These are phyloP conservation scores for Pelargonium nanum DNA, from an alignment of 345 rosid genomes.

Conservation along the genomic window DNA sequence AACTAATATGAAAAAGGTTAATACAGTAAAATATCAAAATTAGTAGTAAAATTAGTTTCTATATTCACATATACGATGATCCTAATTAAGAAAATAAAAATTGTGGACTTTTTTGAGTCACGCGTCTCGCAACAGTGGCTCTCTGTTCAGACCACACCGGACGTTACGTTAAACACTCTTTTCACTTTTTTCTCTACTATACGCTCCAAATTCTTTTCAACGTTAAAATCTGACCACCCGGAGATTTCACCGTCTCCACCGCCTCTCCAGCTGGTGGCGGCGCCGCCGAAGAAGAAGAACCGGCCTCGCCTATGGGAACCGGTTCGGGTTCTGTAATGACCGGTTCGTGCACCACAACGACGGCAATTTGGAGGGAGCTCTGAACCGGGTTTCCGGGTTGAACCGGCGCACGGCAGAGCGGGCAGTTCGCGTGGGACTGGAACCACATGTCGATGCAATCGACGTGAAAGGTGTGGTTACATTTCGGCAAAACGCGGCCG, in stretches of 20 bases:
- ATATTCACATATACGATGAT: too few species aligned
- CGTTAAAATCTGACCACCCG: slow-evolving; percentile 23
- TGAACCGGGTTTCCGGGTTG: slow-evolving; percentile 14
- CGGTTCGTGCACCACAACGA: slow-evolving; percentile 2
- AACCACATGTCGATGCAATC: slow-evolving; percentile 90
- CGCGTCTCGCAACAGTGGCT: background rate
- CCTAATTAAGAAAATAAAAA: background rate
- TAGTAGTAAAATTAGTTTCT: too few species aligned
- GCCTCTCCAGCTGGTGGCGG: slow-evolving; percentile 17
- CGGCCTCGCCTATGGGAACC: slow-evolving; percentile 6
- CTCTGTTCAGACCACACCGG: background rate
- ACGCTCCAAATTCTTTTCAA: slow-evolving; percentile 28
- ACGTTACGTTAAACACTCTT: background rate
- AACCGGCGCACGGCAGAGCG: slow-evolving; percentile 70
- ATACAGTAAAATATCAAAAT: too few species aligned
- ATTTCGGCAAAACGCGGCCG: slow-evolving; percentile 55
- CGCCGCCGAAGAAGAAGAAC: slow-evolving; percentile 20
- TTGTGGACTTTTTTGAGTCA: background rate
- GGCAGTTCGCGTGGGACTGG: slow-evolving; percentile 59
- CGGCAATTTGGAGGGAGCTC: slow-evolving; percentile 4
- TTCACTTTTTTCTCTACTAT: background rate
- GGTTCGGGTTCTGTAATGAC: slow-evolving; percentile 9
- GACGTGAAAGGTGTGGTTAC: slow-evolving; percentile 64
- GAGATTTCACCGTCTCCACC: slow-evolving; percentile 12
- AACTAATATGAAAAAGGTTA: too few species aligned